A percentile compares a stretch with the other conserved stretches of the same genome.
phyloP scores from a whole-genome alignment of 2,329 filamentous ascomycete species.

The Aspergillus udagawae region DNA sequence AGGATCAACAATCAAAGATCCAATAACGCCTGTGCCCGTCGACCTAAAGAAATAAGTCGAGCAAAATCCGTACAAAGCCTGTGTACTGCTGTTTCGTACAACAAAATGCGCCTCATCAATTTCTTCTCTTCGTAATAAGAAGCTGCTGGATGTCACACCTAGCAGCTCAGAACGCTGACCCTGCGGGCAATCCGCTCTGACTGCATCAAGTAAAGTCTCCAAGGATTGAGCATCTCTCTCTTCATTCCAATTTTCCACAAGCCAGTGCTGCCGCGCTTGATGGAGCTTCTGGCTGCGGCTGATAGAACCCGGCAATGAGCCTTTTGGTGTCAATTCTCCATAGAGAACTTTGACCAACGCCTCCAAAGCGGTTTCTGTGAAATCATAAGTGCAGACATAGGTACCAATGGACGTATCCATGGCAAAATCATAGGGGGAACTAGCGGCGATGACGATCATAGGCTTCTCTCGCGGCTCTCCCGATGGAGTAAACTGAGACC shows the following conservation, averaged over 20 bases:
- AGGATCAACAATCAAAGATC: constrained; percentile 85
- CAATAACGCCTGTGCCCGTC: constrained; percentile 71
- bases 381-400: constrained; percentile 94
- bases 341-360: constrained; percentile 80
- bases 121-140: constrained; percentile 66
- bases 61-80: constrained; percentile 86
- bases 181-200: constrained; percentile 59
- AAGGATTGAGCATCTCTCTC: constrained; percentile 71
- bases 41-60: constrained; percentile 76
- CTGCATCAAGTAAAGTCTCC: constrained; percentile 67
- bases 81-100: constrained; percentile 88
- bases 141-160: constrained; percentile 67
- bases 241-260: constrained; percentile 83
- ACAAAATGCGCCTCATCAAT: constrained; percentile 84
- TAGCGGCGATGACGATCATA: constrained; percentile 84
- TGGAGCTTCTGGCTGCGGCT: constrained; percentile 81
- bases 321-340: constrained; percentile 62
- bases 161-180: constrained; percentile 66
- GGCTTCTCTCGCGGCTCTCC: constrained; percentile 64
- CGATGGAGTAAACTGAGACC: constrained; percentile 35
- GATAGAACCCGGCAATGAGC: constrained; percentile 64
- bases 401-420: constrained; percentile 88
- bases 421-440: constrained; percentile 93
- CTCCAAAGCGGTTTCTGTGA: constrained; percentile 85
- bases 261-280: constrained; percentile 90